Base-by-base conservation (phyloP, 306 rosid species). In the Abrus pulchellus region DNA sequence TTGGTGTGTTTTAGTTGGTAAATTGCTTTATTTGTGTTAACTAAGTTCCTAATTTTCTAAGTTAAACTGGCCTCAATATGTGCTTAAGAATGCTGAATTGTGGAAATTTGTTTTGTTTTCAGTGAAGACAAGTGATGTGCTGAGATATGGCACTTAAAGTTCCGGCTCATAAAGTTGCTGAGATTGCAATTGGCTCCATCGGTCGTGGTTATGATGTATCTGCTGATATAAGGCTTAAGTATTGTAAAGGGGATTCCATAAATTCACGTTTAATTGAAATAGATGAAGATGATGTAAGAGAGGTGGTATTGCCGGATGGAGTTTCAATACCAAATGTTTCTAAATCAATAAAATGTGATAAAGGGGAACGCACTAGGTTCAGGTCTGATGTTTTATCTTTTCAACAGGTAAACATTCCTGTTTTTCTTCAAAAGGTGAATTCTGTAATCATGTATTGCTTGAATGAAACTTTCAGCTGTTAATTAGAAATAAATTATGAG, bases 331-430 rank as follows among this genome's bases (percentile, higher is more conserved):
- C 94, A 9, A 84, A 91, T 80, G 97, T 94, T 14, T 88, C 97
- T 41, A 92, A 91, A 80, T 91, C 92, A 1, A 95, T 94, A 8
- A 94, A 93, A 82, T 94, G 97, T 7, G 99, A 94, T 83, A 94
- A 95, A 83, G 97, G 99, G 71, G 99, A 95, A 74, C 97, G 97
- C 43, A 95, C 93, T 0, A 84, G 97, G 83, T 95, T 95, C 84
- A 90, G 97, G 92, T 95, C 99, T 73, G 99, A 95, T 77, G 96
- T 91, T 83, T 94, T 95, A 65, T 84, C 97, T 77, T 95, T 95
- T 85, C 99, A 95, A 67, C 99, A 95, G 98, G 98, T 94, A 87
- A 60, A 11, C 27, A 41, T 70, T 62, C 55, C 5, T 52, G 7
- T 40, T 68, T 52, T 60, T 50, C 60, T 87, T 85, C 92, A 80